Base-by-base conservation (phyloP, 2,329 filamentous ascomycete genomes). In the Ceratocystis ficicola region DNA sequence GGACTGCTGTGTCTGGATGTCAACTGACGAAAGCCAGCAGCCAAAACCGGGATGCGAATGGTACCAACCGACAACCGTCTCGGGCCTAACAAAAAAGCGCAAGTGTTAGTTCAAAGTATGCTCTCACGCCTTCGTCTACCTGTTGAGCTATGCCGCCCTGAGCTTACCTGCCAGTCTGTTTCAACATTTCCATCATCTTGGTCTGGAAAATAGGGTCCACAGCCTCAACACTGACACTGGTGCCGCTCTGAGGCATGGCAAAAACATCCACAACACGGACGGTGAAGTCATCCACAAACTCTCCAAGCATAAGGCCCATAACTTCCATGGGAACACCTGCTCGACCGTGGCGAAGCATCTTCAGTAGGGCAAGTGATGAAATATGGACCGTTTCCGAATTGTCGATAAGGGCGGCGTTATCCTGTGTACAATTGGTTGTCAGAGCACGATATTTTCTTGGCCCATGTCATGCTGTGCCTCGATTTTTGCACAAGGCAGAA, bases 171-270 rank as follows among this genome's bases (percentile, higher is more conserved):
- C 94, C 94, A 67, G 94, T 99, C 81, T 99, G 94, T 73, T 89
- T 84, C 75, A 99, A 81, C 94, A 99, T 97, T 75, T 99, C 94
- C 94, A 99, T 99, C 94, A 99, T 99, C 83, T 96, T 99, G 73
- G 91, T 96, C 80, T 99, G 94, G 77, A 99, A 99, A 44, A 99
- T 94, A 8, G 92, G 91, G 75, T 99, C 94, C 69, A 99, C 94
- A 63, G 94, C 95, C 78, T 99, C 94, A 72, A 99, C 94, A 77
- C 90, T 96, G 71, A 99, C 94, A 71, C 94, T 94, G 1, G 94
- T 99, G 78, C 94, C 94, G 72, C 92, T 96, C 76, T 99, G 94
- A 22, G 94, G 94, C 94, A 99, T 99, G 68, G 94, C 94, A 77
- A 99, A 99, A 32, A 99, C 94, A 77, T 99, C 94, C 70, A 97